Conservation (phyloP, 352 stramenopile species). For the Globisporangium yorkense region DNA sequence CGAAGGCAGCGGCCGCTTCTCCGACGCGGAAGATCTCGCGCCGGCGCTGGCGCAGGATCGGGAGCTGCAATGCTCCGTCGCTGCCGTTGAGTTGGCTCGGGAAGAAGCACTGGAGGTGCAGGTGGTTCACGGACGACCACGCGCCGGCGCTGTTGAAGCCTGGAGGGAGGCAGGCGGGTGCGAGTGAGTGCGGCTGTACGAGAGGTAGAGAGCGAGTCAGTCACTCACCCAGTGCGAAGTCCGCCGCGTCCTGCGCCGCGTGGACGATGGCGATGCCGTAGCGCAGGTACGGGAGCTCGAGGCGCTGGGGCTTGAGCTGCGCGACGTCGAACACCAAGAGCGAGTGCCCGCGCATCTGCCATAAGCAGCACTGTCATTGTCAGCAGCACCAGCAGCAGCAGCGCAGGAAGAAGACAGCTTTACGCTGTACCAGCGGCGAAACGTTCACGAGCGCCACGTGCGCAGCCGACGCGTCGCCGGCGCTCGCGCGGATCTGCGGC, state of each 20-base stretch:
- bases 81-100: conserved; percentile 17
- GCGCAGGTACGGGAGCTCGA: conserved; percentile 23
- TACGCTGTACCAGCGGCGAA: conserved; percentile 39
- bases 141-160: conserved; percentile 72
- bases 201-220: background rate
- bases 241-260: conserved; percentile 14
- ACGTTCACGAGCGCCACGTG: conserved; percentile 58
- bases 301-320: conserved; percentile 27
- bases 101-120: conserved; percentile 67
- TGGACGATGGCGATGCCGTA: conserved; percentile 21
- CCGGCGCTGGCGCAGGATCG: conserved; percentile 29
- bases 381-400: background rate
- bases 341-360: conserved; percentile 52
- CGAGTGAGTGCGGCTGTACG: background rate
- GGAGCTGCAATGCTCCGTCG: conserved; percentile 21
- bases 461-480: background rate
- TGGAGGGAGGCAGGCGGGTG: background rate
- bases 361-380: background rate
- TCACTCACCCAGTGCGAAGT: conserved; percentile 44
- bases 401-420: background rate
- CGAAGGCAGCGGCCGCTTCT: conserved; percentile 13
- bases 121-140: conserved; percentile 77
- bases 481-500: background rate
- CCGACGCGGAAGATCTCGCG: conserved; percentile 20
- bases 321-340: conserved; percentile 48